Percentiles rank a stretch among this genome's conserved stretches.
Conservation (phyloP, 495 filamentous ascomycete genomes). For the Aspergillus olivimuriae region DNA sequence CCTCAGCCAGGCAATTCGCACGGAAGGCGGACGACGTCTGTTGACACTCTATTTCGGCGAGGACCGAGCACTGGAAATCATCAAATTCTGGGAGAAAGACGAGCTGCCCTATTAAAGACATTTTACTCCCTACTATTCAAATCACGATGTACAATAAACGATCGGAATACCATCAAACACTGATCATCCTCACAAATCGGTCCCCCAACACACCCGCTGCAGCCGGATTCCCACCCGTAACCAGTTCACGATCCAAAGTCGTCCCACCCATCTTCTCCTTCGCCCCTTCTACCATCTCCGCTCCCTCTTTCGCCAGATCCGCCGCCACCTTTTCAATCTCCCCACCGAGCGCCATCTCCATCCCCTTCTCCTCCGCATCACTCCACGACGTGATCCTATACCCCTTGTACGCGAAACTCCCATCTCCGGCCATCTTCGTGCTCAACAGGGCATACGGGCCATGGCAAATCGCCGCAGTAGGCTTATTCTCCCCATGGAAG, state of each 20-base stretch:
- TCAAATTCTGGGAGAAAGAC: conserved; percentile 46
- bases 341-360: conserved; percentile 25
- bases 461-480: conserved; percentile 36
- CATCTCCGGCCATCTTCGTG: conserved; percentile 23
- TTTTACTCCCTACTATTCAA: too few relatives aligned
- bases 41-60: conserved; percentile 34
- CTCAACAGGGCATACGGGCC: conserved; percentile 36
- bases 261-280: conserved; percentile 21
- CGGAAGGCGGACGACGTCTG: conserved; percentile 22
- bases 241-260: conserved; percentile 22
- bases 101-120: too few relatives aligned
- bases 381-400: conserved; percentile 27
- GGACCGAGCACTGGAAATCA: conserved; percentile 17
- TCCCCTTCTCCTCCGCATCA: conserved; percentile 25
- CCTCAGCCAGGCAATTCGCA: conserved; percentile 34
- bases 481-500: conserved; percentile 31
- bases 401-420: conserved; percentile 28
- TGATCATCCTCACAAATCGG: conserved; percentile 27
- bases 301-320: conserved; percentile 19
- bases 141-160: too few relatives aligned
- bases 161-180: too few relatives aligned
- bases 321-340: conserved; percentile 28
- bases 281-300: conserved; percentile 22
- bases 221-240: conserved; percentile 25
- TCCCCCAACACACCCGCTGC: conserved; percentile 24